Base-by-base conservation (phyloP, 768 basidiomycete species). In the Erythrobasidium yunnanense region DNA sequence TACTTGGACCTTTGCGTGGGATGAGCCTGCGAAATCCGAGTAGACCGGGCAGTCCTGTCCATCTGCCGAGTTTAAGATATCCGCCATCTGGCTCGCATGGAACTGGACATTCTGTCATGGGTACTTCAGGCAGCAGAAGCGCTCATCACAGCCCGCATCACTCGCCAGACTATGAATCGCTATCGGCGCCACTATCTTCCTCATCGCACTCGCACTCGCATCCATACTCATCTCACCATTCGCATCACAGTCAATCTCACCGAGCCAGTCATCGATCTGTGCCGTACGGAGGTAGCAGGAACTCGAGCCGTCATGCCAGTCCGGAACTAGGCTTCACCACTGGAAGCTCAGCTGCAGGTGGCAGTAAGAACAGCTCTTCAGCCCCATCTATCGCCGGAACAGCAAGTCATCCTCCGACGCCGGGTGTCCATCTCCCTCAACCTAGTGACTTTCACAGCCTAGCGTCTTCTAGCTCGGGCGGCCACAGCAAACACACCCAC, bases 11-110 rank as follows among this genome's bases (percentile, higher is more conserved):
- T 18, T 15, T 63, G 60, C 29, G 60, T 33, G 60, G 60, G 27
- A 63, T 63, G 60, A 63, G 42, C 29, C 60, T 63, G 22, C 8
- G 60, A 18, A 51, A 51, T 25, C 60, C 60, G 27, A 46, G 49
- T 25, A 49, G 60, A 49, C 60, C 60, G 18, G 33, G 13, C 23
- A 34, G 32, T n/a, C 60, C 60, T 4, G 60, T 63, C 13, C 60
- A 63, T 25, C 13, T 27, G 4, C 45, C 56, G 15, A 46, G 56
- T 25, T 25, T 50, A n/a, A 4, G 60, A 51, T 63, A 51, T 32
- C 60, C 60, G 34, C 18, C n/a, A n/a, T n/a, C 33, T 29, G 49
- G 42, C 32, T 32, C 45, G 11, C 38, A 11, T 11, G 38, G 38
- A 42, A n/a, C 32, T 6, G 30, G 22, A 22, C 55, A 57, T 22